Evolutionary conservation across 1,139 yeast genomes (phyloP).

Genomic region (Kodamaea fungicola): DNA sequence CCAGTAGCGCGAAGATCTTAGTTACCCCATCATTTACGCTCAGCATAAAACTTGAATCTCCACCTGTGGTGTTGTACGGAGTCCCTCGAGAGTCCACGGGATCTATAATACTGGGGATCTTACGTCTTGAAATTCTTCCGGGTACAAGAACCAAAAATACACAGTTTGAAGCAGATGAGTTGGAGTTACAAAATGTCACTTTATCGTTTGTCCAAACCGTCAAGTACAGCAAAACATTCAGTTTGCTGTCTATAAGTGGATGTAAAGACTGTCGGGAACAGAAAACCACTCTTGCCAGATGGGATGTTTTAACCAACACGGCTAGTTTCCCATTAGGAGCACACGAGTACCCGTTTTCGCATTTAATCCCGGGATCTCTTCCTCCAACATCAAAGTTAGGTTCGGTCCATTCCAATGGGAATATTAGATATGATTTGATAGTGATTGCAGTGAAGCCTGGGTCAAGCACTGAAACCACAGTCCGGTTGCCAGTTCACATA

Average conservation of each 20-base stretch:
- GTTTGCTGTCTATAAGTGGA: conserved; percentile 46
- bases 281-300: conserved; percentile 66
- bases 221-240: conserved; percentile 61
- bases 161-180: conserved; percentile 18
- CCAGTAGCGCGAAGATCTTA: no score
- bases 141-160: conserved; percentile 2
- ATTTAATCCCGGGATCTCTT: conserved; percentile 81
- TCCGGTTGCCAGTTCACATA: conserved; percentile 68
- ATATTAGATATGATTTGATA: conserved; percentile 68
- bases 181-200: conserved; percentile 52
- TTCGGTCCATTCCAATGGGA: conserved; percentile 42
- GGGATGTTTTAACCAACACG: conserved; percentile 74
- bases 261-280: conserved; percentile 58
- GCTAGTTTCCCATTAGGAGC: conserved; percentile 58
- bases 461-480: conserved; percentile 28
- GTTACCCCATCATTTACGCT: conserved; percentile 32
- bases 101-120: conserved; percentile 75
- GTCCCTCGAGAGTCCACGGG: conserved; percentile 77
- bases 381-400: conserved; percentile 77
- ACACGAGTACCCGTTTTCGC: conserved; percentile 94
- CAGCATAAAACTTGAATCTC: conserved; percentile 73
- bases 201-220: conserved; percentile 70
- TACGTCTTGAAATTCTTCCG: conserved; percentile 25
- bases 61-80: conserved; percentile 87
- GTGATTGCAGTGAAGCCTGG: conserved; percentile 45